phyloP scores from a whole-genome alignment of 2,329 filamentous ascomycete genomes.

The Nannizzia gypsea region DNA sequence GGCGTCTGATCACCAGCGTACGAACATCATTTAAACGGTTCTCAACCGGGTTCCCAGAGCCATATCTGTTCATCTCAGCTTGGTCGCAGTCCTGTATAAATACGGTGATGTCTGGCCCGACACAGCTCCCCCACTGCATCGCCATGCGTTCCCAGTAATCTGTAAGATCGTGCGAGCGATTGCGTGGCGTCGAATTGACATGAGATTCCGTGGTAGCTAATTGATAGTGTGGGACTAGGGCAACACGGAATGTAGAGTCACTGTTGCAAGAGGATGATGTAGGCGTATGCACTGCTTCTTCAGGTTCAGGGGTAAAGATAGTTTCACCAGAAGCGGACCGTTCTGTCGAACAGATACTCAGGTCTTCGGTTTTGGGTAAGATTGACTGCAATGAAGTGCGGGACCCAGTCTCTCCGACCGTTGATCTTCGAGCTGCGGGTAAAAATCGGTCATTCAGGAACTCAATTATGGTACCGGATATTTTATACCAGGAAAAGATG shows the following conservation, averaged over 20 bases:
- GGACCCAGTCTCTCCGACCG: slow-evolving; percentile 8
- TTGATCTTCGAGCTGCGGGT: slow-evolving; percentile 10
- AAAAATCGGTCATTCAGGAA: slow-evolving; percentile 37
- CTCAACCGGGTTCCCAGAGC: slow-evolving; percentile 41
- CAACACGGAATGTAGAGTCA: slow-evolving; percentile 47
- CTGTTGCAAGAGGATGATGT: slow-evolving; percentile 6
- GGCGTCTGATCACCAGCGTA: slow-evolving; percentile 43
- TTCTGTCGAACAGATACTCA: slow-evolving; percentile 23
- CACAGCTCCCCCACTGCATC: slow-evolving; percentile 76
- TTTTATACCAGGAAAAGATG: slow-evolving; percentile 63
- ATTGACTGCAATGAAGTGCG: slow-evolving; percentile 25
- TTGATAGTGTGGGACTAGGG: slow-evolving; percentile 68
- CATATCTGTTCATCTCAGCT: slow-evolving; percentile 32
- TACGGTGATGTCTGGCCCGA: slow-evolving; percentile 57
- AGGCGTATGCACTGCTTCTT: slow-evolving; percentile 7
- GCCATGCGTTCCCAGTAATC: slow-evolving; percentile 98
- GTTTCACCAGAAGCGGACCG: slow-evolving; percentile 12
- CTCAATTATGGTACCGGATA: slow-evolving; percentile 57
- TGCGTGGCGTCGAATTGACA: slow-evolving; percentile 60
- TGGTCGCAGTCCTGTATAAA: slow-evolving; percentile 33
- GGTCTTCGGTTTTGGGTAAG: slow-evolving; percentile 21
- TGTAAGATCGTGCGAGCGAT: slow-evolving; percentile 64
- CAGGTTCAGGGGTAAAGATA: slow-evolving; percentile 6
- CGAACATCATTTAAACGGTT: slow-evolving; percentile 40
- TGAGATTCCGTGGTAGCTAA: slow-evolving; percentile 66